These are phyloP conservation scores for Colletotrichum musicola DNA, from an alignment of 2,329 filamentous ascomycete species.

Conservation along the genomic window DNA sequence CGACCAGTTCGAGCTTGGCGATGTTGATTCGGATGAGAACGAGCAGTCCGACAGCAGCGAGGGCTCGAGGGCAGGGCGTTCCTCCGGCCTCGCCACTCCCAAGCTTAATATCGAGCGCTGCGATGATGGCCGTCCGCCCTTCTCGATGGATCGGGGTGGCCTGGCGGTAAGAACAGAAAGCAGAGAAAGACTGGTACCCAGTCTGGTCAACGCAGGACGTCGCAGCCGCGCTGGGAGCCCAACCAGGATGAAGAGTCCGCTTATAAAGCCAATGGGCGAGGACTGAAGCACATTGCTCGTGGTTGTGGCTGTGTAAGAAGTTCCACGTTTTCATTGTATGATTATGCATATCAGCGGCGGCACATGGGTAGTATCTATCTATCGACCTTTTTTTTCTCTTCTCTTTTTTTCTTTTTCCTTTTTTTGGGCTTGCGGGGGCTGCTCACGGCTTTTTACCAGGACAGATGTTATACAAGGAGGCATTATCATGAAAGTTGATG, in stretches of 20 bases:
- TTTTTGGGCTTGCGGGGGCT: no score
- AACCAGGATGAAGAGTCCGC: constrained; percentile 69
- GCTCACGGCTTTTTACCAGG: no score
- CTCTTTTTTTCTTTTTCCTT: no score
- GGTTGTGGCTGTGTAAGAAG: not conserved
- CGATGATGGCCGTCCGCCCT: constrained; percentile 56
- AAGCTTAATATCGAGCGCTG: constrained; percentile 67
- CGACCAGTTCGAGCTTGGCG: constrained; percentile 82
- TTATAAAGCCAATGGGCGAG: constrained; percentile 60
- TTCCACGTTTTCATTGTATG: not conserved
- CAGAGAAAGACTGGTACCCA: constrained; percentile 78
- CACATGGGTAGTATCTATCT: no score
- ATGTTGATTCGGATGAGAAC: constrained; percentile 73
- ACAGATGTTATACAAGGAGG: no score
- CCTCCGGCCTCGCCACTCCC: constrained; percentile 77
- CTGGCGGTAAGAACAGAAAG: constrained; percentile 87
- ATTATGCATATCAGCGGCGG: not conserved
- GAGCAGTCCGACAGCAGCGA: constrained; percentile 74
- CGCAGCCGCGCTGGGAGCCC: constrained; percentile 70
- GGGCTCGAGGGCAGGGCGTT: constrained; percentile 66
- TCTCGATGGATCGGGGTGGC: constrained; percentile 75
- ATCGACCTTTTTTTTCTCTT: no score
- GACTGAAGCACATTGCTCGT: constrained; percentile 39
- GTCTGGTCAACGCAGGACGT: constrained; percentile 67
- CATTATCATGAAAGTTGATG: no score